These are phyloP conservation scores for Saussurea involucrata DNA, from an alignment of 129 eudicot species.

Conservation along the genomic window DNA sequence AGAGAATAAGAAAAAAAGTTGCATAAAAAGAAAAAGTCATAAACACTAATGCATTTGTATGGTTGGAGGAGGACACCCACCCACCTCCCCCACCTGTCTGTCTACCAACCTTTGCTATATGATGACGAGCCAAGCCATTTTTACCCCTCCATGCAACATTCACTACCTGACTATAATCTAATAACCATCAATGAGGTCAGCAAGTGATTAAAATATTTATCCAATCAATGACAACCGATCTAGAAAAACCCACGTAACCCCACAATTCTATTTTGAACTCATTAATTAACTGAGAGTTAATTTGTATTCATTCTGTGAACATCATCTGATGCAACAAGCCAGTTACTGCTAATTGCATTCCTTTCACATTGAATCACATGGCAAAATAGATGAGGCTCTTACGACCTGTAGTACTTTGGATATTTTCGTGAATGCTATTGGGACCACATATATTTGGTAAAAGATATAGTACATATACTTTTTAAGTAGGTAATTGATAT, in stretches of 20 bases:
- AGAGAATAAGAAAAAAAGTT: not conserved
- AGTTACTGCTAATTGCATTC: not conserved
- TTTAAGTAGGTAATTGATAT: not conserved
- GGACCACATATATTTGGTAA: not conserved
- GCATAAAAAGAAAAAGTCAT: not conserved
- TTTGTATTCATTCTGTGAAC: not conserved
- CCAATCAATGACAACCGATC: not conserved
- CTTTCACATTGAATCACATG: not conserved
- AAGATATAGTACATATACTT: not conserved
- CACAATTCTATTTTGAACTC: not conserved
- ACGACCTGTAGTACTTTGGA: not conserved
- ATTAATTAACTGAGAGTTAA: not conserved
- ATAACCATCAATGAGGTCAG: not conserved
- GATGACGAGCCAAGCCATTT: not conserved
- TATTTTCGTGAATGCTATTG: not conserved
- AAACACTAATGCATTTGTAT: not conserved
- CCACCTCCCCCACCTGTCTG: not conserved
- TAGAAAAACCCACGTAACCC: not conserved
- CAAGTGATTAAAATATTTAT: not conserved
- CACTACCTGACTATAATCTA: not conserved
- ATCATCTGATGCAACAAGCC: not conserved
- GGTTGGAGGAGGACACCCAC: not conserved
- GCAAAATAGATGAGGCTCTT: not conserved
- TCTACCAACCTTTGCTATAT: not conserved
- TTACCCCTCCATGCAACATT: not conserved